Conservation (phyloP, 257 asterid genomes). For the Solanum tacnaense region DNA sequence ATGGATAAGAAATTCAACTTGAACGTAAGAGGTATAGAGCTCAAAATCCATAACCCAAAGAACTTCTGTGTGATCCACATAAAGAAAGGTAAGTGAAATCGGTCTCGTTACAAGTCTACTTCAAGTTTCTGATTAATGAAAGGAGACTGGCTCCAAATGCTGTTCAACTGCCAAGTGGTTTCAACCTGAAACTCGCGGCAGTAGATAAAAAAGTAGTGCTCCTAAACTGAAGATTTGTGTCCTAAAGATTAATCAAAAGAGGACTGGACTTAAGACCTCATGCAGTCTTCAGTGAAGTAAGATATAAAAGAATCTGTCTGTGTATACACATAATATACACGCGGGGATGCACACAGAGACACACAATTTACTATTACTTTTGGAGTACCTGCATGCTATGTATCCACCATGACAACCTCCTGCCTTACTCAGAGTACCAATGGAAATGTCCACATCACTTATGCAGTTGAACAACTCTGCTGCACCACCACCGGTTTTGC, state of each 20-base stretch:
- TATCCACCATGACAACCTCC: conserved; percentile 99
- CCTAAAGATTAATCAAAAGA: not conserved
- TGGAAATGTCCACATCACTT: conserved; percentile 68
- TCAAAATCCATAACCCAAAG: not conserved
- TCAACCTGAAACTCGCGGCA: not conserved
- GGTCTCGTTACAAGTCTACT: not conserved
- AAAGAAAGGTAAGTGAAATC: not conserved
- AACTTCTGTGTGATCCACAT: not conserved
- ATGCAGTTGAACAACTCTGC: conserved; percentile 83
- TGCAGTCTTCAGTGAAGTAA: not conserved
- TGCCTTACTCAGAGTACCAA: conserved; percentile 96
- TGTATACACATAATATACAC: not conserved
- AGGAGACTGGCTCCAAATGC: not conserved
- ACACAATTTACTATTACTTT: not conserved
- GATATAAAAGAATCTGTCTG: not conserved
- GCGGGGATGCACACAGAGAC: not conserved
- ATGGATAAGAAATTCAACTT: not conserved
- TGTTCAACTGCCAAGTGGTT: not conserved
- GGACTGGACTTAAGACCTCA: not conserved
- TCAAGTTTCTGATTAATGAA: not conserved
- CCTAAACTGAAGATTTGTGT: not conserved
- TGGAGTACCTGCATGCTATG: conserved; percentile 80
- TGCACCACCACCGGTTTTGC: conserved; percentile 85
- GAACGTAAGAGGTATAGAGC: not conserved
- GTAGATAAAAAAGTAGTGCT: not conserved